These are phyloP conservation scores for Penicillium sp. DNA, from an alignment of 2,329 filamentous ascomycete genomes.

Conservation along the genomic window DNA sequence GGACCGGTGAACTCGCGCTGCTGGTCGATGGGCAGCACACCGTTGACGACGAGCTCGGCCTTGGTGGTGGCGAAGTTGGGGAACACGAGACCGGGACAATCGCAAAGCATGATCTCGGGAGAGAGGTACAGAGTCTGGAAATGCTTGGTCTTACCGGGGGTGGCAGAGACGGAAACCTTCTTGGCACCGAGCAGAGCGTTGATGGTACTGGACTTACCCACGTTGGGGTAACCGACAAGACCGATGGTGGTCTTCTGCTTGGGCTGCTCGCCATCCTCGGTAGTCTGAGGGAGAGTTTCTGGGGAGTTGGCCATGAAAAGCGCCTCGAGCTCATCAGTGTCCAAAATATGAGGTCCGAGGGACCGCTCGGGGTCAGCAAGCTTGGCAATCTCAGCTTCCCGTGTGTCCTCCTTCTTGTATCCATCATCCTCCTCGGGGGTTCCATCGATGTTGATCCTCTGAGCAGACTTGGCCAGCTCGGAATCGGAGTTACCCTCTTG, in stretches of 20 bases:
- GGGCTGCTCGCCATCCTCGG: constrained; percentile 47
- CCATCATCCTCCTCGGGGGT: constrained; percentile 27
- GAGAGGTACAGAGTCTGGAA: constrained; percentile 98
- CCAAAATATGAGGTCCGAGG: constrained; percentile 72
- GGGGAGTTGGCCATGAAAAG: constrained; percentile 80
- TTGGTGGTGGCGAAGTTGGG: constrained; percentile 97
- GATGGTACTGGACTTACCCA: constrained; percentile 98
- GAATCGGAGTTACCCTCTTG: constrained; percentile 33
- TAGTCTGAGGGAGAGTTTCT: constrained; percentile 47
- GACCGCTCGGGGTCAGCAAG: constrained; percentile 41
- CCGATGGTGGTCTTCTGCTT: constrained; percentile 81
- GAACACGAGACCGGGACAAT: constrained; percentile 98
- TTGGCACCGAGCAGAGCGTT: constrained; percentile 98
- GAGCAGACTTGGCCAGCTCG: constrained; percentile 51
- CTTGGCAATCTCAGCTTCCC: constrained; percentile 17
- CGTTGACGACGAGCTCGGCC: constrained; percentile 92
- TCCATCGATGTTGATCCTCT: constrained; percentile 51
- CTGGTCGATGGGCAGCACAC: constrained; percentile 94
- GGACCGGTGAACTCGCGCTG: constrained; percentile 90
- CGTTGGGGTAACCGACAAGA: constrained; percentile 96
- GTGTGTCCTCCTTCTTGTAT: constrained; percentile 31
- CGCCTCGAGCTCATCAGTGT: constrained; percentile 87
- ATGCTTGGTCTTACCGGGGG: constrained; percentile 97
- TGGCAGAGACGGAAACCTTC: constrained; percentile 97
- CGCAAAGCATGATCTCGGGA: constrained; percentile 85